Conservation (phyloP, 768 basidiomycete species). For the Lactarius trivialis region DNA sequence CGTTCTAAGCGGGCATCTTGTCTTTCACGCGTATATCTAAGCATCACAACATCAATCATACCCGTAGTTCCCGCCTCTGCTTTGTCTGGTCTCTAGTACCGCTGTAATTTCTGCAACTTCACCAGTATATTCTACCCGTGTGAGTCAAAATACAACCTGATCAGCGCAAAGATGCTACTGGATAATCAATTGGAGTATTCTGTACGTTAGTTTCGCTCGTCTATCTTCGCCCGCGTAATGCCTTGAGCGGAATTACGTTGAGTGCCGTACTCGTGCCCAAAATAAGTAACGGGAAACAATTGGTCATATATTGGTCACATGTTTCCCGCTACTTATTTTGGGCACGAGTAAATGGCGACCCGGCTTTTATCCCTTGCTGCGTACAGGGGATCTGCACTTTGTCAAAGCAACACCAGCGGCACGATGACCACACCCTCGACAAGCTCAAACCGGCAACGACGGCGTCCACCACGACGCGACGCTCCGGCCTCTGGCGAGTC, state of each 20-base stretch:
- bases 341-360: not conserved
- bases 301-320: too few relatives aligned
- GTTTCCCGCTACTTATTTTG: too few relatives aligned
- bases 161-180: not conserved
- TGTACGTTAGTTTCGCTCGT: not conserved
- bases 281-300: too few relatives aligned
- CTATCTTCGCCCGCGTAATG: too few relatives aligned
- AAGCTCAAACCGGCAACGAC: not conserved
- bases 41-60: slow-evolving; percentile 13
- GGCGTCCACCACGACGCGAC: not conserved
- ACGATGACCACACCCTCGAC: not conserved
- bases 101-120: slow-evolving; percentile 13
- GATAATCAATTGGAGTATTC: not conserved
- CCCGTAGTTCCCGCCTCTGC: slow-evolving; percentile 16
- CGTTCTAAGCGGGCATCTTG: slow-evolving; percentile 39
- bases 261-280: too few relatives aligned
- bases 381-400: not conserved
- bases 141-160: not conserved
- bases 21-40: slow-evolving; percentile 14
- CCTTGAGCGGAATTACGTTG: too few relatives aligned
- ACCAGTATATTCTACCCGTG: slow-evolving; percentile 3
- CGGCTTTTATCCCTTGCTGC: not conserved
- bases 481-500: not conserved
- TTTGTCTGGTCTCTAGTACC: slow-evolving; percentile 12
- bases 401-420: not conserved